Evolutionary conservation across 2,329 filamentous ascomycete genomes (phyloP).

Genomic region (Xylariomycetidae sp.): DNA sequence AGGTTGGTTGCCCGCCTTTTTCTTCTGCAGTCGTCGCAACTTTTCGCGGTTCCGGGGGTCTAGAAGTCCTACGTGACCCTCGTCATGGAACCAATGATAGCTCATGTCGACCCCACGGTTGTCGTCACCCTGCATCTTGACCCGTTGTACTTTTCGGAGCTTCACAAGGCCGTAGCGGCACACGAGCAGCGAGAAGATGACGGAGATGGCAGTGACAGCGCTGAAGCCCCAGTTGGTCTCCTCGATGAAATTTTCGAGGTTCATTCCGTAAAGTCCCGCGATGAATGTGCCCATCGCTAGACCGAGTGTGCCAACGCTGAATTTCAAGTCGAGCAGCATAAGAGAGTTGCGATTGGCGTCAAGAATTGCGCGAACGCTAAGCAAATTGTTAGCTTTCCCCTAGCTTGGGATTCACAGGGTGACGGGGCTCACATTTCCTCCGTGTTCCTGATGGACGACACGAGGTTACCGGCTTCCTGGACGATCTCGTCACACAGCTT

Average conservation of each 20-base stretch:
- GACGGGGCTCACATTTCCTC: slow-evolving; percentile 76
- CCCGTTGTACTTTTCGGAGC: slow-evolving; percentile 54
- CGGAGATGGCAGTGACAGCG: slow-evolving; percentile 64
- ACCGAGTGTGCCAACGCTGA: slow-evolving; percentile 91
- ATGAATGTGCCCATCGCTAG: slow-evolving; percentile 91
- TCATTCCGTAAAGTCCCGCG: slow-evolving; percentile 99
- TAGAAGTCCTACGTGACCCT: slow-evolving; percentile 43
- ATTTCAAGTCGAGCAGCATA: slow-evolving; percentile 95
- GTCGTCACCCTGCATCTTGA: slow-evolving; percentile 26
- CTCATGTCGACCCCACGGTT: slow-evolving; percentile 15
- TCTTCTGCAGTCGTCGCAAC: slow-evolving; percentile 44
- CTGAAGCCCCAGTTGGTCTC: slow-evolving; percentile 84
- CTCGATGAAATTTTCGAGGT: slow-evolving; percentile 97
- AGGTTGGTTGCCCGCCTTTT: slow-evolving; percentile 32
- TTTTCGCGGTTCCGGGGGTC: slow-evolving; percentile 50
- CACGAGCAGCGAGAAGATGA: slow-evolving; percentile 67
- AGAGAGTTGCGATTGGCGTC: slow-evolving; percentile 97
- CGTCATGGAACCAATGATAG: slow-evolving; percentile 40
- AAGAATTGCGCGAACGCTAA: slow-evolving; percentile 87
- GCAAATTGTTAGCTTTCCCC: slow-evolving; percentile 19
- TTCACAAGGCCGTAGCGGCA: slow-evolving; percentile 79
- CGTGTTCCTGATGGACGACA: slow-evolving; percentile 92
- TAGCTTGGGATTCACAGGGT: not conserved
- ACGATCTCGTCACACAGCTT: slow-evolving; percentile 98
- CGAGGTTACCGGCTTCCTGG: slow-evolving; percentile 86